Base-by-base conservation (phyloP, 352 stramenopile species). In the Phytophthora tentaculata region DNA sequence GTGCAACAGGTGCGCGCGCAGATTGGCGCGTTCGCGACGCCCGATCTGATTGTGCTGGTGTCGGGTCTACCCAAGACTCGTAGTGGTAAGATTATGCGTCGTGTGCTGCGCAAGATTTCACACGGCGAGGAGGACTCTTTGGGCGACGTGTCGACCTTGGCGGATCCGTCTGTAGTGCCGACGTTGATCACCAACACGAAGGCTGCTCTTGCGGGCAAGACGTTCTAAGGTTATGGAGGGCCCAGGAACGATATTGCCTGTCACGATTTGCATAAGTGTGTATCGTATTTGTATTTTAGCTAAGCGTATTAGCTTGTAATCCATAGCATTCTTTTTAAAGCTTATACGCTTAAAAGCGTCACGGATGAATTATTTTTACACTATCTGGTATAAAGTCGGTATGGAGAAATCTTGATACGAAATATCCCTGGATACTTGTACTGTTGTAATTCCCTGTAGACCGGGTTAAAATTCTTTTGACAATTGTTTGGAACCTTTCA, bases 21-120 rank as follows among this genome's bases (percentile, higher is more conserved):
- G 39, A 99, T 99, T 66, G 97, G 97, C 32, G 90, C 95, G 12
- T 99, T 99, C 81, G 97, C 97, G 14, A 90, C 91, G 6, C 98
- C 97, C 24, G 97, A 99, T 64, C 80, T 98, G 66, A 98, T 99
- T 64, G 82, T 98, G 35, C 82, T 96, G 17, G 88, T 90, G 16
- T 81, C 86, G 0, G 88, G 78, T 16, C 79, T 99, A 9, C 97
- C 97, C 3, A 99, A 99, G 61, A 99, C 97, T 0, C 88, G 97
- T 50, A 98, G 86, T 61, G 97, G 97, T 50, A 98, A 99, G 86
- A 99, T 99, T 75, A 99, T 99, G 97, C 92, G 97, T 47, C 91
- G 98, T 37, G 97, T 99, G 71, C 86, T 99, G 35, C 93, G 98
- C 45, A 99, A 99, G 84, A 98, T 99, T 61, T 96, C 97, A 10